Conservation (phyloP, 1,139 yeast species). For the Debaryomyces coudertii region DNA sequence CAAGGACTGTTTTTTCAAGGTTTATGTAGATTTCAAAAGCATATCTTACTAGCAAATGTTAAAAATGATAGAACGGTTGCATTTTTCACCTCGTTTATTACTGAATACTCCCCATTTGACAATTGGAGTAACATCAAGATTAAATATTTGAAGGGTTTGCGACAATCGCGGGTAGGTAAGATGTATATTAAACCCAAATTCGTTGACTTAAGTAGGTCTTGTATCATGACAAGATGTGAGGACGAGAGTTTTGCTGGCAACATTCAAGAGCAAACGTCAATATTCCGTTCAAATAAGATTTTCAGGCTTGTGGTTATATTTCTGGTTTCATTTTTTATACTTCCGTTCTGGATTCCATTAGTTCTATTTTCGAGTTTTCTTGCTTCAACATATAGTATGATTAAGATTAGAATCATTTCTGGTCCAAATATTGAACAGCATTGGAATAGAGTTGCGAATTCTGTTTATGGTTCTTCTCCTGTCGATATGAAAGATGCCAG, state of each 20-base stretch:
- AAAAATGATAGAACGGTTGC: constrained; percentile 70
- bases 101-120: constrained; percentile 53
- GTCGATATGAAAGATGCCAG: constrained; percentile 38
- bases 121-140: constrained; percentile 44
- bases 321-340: constrained; percentile 34
- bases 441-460: constrained; percentile 38
- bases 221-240: constrained; percentile 18
- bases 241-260: constrained; percentile 26
- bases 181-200: constrained; percentile 52
- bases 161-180: constrained; percentile 36
- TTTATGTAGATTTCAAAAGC: constrained; percentile 56
- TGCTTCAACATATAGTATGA: constrained; percentile 40
- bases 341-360: constrained; percentile 59
- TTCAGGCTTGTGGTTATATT: constrained; percentile 35
- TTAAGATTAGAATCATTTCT: constrained; percentile 32
- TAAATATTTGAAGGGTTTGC: constrained; percentile 41
- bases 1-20: constrained; percentile 55
- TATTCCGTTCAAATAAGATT: constrained; percentile 33
- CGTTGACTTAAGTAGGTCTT: constrained; percentile 51
- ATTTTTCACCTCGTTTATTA: constrained; percentile 55
- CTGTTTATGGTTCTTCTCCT: constrained; percentile 38
- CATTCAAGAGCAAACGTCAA: constrained; percentile 44
- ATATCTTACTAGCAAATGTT: constrained; percentile 70
- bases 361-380: constrained; percentile 45
- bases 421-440: constrained; percentile 31